These are phyloP conservation scores for Dittrichia graveolens DNA, from an alignment of 129 eudicot species.

Conservation along the genomic window DNA sequence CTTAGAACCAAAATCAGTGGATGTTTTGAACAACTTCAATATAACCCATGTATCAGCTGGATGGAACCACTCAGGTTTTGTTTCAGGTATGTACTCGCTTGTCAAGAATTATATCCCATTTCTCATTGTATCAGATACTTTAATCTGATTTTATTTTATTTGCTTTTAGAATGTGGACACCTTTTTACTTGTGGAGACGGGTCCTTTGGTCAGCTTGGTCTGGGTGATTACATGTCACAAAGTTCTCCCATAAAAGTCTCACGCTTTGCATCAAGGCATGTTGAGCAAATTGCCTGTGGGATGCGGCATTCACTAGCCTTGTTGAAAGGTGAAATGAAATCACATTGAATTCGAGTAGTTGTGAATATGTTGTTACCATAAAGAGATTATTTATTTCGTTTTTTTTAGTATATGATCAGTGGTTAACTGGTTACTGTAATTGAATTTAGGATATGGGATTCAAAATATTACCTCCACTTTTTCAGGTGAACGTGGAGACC, in stretches of 20 bases:
- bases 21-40: constrained; percentile 36
- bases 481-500: constrained; percentile 47
- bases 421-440: neutral
- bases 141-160: neutral
- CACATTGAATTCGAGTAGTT: constrained; percentile 1
- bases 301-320: constrained; percentile 88
- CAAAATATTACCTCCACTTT: constrained; percentile 1
- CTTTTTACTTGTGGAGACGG: constrained; percentile 97
- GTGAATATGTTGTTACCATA: neutral
- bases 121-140: neutral
- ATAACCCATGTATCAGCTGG: constrained; percentile 79
- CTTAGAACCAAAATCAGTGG: constrained; percentile 51
- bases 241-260: constrained; percentile 53
- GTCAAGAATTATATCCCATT: constrained; percentile 7
- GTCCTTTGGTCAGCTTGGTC: constrained; percentile 95
- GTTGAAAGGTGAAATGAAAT: constrained; percentile 53
- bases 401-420: neutral
- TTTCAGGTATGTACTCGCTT: constrained; percentile 58
- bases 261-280: constrained; percentile 53
- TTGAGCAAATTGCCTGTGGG: constrained; percentile 75
- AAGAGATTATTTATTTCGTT: neutral
- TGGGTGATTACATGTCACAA: constrained; percentile 62
- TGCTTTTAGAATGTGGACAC: constrained; percentile 55
- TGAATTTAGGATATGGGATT: constrained; percentile 17
- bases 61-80: constrained; percentile 95